Base-by-base conservation (phyloP, 192 early-diverging fungal genomes). In the Gaertneriomyces semiglobifer region DNA sequence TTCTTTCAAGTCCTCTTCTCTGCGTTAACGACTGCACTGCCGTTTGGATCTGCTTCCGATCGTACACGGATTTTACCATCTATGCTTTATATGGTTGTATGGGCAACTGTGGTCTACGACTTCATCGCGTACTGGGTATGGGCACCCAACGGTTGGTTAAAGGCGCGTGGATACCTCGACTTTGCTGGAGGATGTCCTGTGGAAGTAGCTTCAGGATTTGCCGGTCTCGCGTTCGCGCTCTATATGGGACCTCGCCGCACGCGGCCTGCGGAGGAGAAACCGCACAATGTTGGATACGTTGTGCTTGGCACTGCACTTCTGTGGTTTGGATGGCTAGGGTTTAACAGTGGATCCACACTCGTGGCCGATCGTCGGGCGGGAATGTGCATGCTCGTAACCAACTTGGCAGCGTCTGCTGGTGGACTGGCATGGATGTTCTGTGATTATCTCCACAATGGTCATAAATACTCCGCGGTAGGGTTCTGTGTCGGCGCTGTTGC, bases 1-100 rank as follows among this genome's bases (percentile, higher is more conserved):
- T 74, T 93, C 42, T 93, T 83, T 84, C 94, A 98, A 80, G 82
- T 88, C 65, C 88, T 90, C 86, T 98, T 98, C 74, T 92, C 92
- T 5, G 87, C 90, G 14, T 84, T 95, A 57, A 95, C 93, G 0
- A 88, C 92, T 40, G 92, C 92, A 7, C 81, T 97, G 56, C 87
- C 90, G 7, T 83, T 95, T 51, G 93, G 93, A 25, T 88, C 90
- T 9, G 88, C 87, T 6, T 93, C 92, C n/a, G 94, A 94, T 71
- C 88, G 94, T 11, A 81, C 89, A 42, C 84, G 89, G 53, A 73
- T 95, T 14, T 62, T 94, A 33, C 94, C 94, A 0, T 82, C 85
- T 40, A 80, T 93, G 58, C 73, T 97, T 54, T 97, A 93, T 70
- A 86, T 94, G 63, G 89, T 95, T 65, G 74, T 95, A 19, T 79